These are phyloP conservation scores for Saccharomyces eubayanus DNA, from an alignment of 805 yeast genomes.

Conservation along the genomic window DNA sequence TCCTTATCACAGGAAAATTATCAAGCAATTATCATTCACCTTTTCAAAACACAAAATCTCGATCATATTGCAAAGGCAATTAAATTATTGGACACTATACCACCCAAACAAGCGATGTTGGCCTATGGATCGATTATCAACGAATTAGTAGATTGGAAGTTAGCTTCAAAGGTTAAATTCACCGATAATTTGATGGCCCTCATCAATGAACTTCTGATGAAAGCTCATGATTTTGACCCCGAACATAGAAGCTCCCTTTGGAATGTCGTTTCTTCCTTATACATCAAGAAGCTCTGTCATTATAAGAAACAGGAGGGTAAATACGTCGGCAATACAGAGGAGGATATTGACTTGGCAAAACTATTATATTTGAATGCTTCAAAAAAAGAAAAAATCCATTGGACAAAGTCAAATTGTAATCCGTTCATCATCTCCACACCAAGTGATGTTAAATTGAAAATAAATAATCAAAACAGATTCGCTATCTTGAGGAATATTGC, in stretches of 20 bases:
- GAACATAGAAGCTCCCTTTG: slow-evolving; percentile 16
- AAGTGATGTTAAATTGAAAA: slow-evolving; percentile 9
- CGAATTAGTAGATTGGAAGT: slow-evolving; percentile 14
- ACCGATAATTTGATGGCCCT: slow-evolving; percentile 6
- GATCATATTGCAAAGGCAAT: slow-evolving; percentile 19
- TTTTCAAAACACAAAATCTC: slow-evolving; percentile 9
- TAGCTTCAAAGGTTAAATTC: slow-evolving; percentile 5
- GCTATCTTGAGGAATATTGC: slow-evolving; percentile 24
- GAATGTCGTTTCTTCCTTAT: slow-evolving; percentile 20
- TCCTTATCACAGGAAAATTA: slow-evolving; percentile 17
- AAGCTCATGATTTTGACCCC: slow-evolving; percentile 20
- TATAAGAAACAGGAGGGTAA: slow-evolving; percentile 3
- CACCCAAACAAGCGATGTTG: slow-evolving; percentile 8
- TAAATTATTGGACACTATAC: slow-evolving; percentile 13
- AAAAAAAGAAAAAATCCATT: not conserved
- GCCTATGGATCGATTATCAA: slow-evolving; percentile 17
- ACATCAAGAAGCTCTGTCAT: slow-evolving; percentile 15
- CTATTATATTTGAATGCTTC: slow-evolving; percentile 12
- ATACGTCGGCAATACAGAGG: not conserved
- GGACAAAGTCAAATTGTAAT: slow-evolving; percentile 7
- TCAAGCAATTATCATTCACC: slow-evolving; percentile 15
- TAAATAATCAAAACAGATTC: slow-evolving; percentile 15
- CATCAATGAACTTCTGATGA: slow-evolving; percentile 13
- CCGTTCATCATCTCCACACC: slow-evolving; percentile 20
- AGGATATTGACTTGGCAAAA: slow-evolving; percentile 16